These are phyloP conservation scores for Hippophae rhamnoides DNA, from an alignment of 306 rosid species.

Conservation along the genomic window DNA sequence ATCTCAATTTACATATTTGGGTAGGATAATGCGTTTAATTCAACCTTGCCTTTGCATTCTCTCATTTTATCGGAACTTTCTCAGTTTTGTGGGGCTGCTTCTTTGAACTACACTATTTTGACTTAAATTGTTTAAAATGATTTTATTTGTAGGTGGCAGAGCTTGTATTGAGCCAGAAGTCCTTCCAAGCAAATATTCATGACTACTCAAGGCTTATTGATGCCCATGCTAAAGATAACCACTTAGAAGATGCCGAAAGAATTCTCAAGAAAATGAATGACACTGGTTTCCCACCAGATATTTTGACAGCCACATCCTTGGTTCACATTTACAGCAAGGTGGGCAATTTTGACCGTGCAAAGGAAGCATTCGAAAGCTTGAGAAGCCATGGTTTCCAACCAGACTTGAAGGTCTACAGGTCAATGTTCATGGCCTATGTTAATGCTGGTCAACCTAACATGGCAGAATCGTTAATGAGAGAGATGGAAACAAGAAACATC, in stretches of 20 bases:
- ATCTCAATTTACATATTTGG: not conserved
- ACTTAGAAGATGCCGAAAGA: constrained; percentile 62
- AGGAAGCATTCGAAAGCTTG: constrained; percentile 53
- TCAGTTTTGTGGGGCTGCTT: constrained; percentile 6
- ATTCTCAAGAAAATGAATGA: constrained; percentile 62
- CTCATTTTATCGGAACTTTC: not conserved
- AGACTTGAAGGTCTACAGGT: constrained; percentile 43
- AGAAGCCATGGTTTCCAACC: constrained; percentile 59
- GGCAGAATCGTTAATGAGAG: constrained; percentile 45
- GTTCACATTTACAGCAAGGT: constrained; percentile 77
- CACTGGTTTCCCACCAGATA: constrained; percentile 46
- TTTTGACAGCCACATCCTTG: constrained; percentile 37
- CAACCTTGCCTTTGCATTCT: not conserved
- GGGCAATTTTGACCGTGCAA: constrained; percentile 55
- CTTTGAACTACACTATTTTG: constrained; percentile 3
- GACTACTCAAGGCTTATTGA: constrained; percentile 74
- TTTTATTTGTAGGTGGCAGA: constrained; percentile 67
- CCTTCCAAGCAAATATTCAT: constrained; percentile 55
- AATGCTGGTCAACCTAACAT: constrained; percentile 44
- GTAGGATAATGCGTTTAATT: constrained; percentile 15
- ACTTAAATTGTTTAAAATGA: constrained; percentile 20
- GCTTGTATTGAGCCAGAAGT: constrained; percentile 51
- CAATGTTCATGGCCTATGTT: constrained; percentile 64
- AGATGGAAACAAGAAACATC: constrained; percentile 54
- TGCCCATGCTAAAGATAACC: constrained; percentile 53